Conservation (phyloP, 331 rosid species). For the Pyracantha coccinea region DNA sequence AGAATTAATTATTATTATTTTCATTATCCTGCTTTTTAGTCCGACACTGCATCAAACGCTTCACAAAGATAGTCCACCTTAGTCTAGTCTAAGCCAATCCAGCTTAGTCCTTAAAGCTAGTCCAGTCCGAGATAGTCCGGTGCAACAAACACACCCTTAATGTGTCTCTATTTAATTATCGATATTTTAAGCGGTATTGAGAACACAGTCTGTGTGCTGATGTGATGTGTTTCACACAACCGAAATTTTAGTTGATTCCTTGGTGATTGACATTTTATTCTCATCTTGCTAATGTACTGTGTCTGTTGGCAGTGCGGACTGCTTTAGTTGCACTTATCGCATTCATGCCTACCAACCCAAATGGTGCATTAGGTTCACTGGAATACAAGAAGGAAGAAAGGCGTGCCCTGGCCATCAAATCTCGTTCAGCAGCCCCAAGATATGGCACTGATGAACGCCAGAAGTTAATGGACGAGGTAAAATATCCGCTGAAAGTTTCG, state of each 20-base stretch:
- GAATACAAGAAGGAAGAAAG: conserved; percentile 93
- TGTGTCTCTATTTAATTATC: not conserved
- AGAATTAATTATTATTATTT: no score
- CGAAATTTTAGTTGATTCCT: not conserved
- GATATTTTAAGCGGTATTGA: not conserved
- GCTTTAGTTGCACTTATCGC: conserved; percentile 95
- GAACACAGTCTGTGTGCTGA: not conserved
- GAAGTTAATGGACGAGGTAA: conserved; percentile 81
- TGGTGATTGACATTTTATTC: not conserved
- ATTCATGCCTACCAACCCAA: conserved; percentile 92
- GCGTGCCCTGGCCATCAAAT: conserved; percentile 66
- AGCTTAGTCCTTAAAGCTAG: no score
- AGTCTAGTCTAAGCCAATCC: no score
- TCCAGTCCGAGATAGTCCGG: no score
- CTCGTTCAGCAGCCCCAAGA: conserved; percentile 74
- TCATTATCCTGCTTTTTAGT: no score
- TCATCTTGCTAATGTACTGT: conserved; percentile 12
- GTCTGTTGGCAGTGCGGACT: conserved; percentile 67
- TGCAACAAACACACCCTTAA: no score
- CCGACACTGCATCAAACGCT: no score
- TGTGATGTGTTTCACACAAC: not conserved
- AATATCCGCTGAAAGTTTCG: not conserved
- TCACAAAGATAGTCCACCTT: no score
- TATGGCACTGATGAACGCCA: conserved; percentile 83
- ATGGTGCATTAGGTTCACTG: conserved; percentile 89